These are phyloP conservation scores for Diospyros kaki DNA, from an alignment of 148 eudicot species.

Conservation along the genomic window DNA sequence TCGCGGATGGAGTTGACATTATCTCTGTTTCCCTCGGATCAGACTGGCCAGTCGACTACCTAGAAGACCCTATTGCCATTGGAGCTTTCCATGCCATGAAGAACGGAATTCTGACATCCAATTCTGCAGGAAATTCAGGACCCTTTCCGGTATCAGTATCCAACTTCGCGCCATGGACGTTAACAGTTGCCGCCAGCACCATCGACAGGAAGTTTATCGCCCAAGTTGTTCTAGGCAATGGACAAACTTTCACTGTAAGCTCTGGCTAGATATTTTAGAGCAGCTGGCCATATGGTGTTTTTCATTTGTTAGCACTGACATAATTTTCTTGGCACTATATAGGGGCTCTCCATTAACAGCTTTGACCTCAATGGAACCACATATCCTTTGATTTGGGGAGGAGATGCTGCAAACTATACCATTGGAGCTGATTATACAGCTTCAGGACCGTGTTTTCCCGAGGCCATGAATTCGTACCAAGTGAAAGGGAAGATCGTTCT, in stretches of 20 bases:
- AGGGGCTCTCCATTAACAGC: slow-evolving; percentile 7
- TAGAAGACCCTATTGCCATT: slow-evolving; percentile 17
- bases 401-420: slow-evolving; percentile 7
- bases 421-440: not conserved
- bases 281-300: not conserved
- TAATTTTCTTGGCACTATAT: not conserved
- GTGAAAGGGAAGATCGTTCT: slow-evolving; percentile 4
- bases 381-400: slow-evolving; percentile 1
- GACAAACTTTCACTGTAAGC: slow-evolving; percentile 3
- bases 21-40: slow-evolving; percentile 18
- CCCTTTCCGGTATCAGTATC: not conserved
- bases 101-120: slow-evolving; percentile 7
- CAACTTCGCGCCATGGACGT: slow-evolving; percentile 13
- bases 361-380: not conserved
- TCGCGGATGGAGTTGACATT: slow-evolving; percentile 18
- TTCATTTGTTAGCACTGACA: no score
- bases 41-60: not conserved
- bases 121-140: slow-evolving; percentile 11
- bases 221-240: slow-evolving; percentile 3
- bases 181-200: slow-evolving; percentile 9
- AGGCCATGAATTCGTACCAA: slow-evolving; percentile 2
- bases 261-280: not conserved
- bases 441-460: not conserved
- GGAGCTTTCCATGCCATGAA: slow-evolving; percentile 20
- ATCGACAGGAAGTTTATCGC: slow-evolving; percentile 10